These are phyloP conservation scores for Diaporthe longicolla DNA, from an alignment of 2,329 filamentous ascomycete genomes.

Conservation along the genomic window DNA sequence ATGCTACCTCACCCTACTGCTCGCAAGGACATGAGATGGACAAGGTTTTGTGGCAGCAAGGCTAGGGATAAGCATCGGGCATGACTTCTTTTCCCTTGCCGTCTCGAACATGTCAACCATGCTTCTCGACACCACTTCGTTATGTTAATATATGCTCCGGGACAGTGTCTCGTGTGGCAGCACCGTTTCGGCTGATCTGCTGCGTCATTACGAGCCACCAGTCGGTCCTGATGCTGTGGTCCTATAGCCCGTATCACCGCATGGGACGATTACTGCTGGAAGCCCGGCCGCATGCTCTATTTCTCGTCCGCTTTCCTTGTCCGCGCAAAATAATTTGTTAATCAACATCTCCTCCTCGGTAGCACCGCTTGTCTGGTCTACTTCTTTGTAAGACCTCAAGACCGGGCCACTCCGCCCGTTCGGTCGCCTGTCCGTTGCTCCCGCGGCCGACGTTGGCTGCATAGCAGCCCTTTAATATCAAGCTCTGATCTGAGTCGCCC, in stretches of 20 bases:
- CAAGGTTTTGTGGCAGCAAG: slow-evolving; percentile 14
- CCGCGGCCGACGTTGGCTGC: slow-evolving; percentile 29
- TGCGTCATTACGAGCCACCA: slow-evolving; percentile 21
- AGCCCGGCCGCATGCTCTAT: slow-evolving; percentile 38
- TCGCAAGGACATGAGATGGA: background rate
- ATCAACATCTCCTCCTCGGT: background rate
- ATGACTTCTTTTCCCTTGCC: slow-evolving; percentile 34
- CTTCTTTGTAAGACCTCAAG: slow-evolving; percentile 36
- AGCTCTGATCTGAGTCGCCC: slow-evolving; percentile 37
- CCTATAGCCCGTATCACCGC: slow-evolving; percentile 39
- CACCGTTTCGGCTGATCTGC: slow-evolving; percentile 21
- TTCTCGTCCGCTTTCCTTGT: slow-evolving; percentile 29
- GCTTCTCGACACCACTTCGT: slow-evolving; percentile 19
- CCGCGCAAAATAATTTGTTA: slow-evolving; percentile 21
- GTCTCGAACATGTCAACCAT: slow-evolving; percentile 34
- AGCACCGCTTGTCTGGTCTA: slow-evolving; percentile 24
- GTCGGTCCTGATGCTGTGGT: slow-evolving; percentile 25
- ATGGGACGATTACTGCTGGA: slow-evolving; percentile 38
- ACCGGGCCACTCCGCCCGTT: slow-evolving; percentile 23
- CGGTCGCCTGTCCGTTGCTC: slow-evolving; percentile 14
- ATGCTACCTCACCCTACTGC: slow-evolving; percentile 17
- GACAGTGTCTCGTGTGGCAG: slow-evolving; percentile 39
- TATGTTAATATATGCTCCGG: slow-evolving; percentile 3
- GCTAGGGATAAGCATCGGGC: slow-evolving; percentile 32
- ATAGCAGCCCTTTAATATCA: slow-evolving; percentile 35